A percentile compares a stretch with the other conserved stretches of the same genome.
These are phyloP conservation scores for Suillus sp. DNA, from an alignment of 768 basidiomycete genomes.

Conservation along the genomic window DNA sequence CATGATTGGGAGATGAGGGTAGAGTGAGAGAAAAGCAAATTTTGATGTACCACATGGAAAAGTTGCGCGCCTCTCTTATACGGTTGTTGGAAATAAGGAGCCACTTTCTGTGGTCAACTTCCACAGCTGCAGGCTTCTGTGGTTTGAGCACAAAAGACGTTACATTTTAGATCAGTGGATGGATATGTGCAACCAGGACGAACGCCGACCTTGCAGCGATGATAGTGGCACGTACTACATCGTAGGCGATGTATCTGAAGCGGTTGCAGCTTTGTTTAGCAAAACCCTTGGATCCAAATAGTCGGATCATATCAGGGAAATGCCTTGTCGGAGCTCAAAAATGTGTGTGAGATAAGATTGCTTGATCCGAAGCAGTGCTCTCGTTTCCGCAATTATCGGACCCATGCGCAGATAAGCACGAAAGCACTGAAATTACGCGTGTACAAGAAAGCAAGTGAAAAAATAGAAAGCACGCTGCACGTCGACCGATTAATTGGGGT, in stretches of 20 bases:
- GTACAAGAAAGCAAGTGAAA: constrained; percentile 24
- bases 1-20: neutral
- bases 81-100: neutral
- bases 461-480: constrained; percentile 25
- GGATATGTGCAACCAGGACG: neutral
- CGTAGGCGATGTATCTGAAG: too few species aligned
- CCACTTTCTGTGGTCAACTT: neutral
- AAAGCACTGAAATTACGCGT: constrained; percentile 22
- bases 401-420: neutral
- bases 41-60: too few species aligned
- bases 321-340: constrained; percentile 24
- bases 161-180: neutral
- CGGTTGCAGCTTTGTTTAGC: neutral
- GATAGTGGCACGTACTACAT: neutral
- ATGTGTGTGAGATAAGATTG: neutral
- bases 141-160: neutral
- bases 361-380: too few species aligned
- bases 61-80: too few species aligned
- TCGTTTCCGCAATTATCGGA: neutral
- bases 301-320: too few species aligned
- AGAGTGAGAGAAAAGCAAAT: neutral
- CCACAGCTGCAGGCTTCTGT: neutral
- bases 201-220: neutral
- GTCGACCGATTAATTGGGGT: constrained; percentile 26
- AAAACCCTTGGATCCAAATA: neutral